Percentiles rank a stretch among this genome's conserved stretches.
Evolutionary conservation across 2,329 filamentous ascomycete species (phyloP).

Genomic region (Thelonectria blattea): DNA sequence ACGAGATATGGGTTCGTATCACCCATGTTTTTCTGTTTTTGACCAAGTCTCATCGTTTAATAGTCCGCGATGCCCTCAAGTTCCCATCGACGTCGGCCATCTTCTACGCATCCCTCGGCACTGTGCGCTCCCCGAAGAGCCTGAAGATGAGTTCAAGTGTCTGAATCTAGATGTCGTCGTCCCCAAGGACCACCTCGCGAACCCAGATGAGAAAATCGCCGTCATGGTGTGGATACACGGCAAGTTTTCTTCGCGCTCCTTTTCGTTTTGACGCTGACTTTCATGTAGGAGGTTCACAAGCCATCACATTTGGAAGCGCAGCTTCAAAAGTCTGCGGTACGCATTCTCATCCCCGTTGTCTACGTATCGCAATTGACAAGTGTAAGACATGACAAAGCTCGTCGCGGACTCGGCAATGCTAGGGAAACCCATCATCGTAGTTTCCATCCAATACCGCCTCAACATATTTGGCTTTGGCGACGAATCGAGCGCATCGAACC

Average conservation of each 20-base stretch:
- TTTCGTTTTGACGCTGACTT: neutral
- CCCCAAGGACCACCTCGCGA: slow-evolving; percentile 33
- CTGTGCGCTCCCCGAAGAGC: slow-evolving; percentile 33
- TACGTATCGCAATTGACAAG: neutral
- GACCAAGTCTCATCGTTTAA: neutral
- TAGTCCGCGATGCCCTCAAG: slow-evolving; percentile 52
- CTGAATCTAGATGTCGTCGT: slow-evolving; percentile 50
- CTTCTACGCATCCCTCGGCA: slow-evolving; percentile 49
- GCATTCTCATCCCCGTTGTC: neutral
- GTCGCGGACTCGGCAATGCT: slow-evolving; percentile 44
- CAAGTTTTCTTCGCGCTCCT: neutral
- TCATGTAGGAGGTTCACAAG: slow-evolving; percentile 47
- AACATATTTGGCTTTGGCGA: slow-evolving; percentile 51
- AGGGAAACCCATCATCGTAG: slow-evolving; percentile 27
- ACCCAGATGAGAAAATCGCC: slow-evolving; percentile 36
- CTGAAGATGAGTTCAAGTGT: slow-evolving; percentile 51
- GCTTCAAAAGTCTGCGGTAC: slow-evolving; percentile 51
- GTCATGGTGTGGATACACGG: slow-evolving; percentile 54
- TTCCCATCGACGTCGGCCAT: slow-evolving; percentile 48
- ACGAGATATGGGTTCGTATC: slow-evolving; percentile 9
- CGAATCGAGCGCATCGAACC: slow-evolving; percentile 44
- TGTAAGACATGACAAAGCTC: slow-evolving; percentile 42
- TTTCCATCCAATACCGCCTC: slow-evolving; percentile 33
- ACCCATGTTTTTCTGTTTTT: neutral
- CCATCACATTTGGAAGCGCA: slow-evolving; percentile 50